Evolutionary conservation across 2,329 filamentous ascomycete species (phyloP).

Genomic region (Aspergillus sp.): DNA sequence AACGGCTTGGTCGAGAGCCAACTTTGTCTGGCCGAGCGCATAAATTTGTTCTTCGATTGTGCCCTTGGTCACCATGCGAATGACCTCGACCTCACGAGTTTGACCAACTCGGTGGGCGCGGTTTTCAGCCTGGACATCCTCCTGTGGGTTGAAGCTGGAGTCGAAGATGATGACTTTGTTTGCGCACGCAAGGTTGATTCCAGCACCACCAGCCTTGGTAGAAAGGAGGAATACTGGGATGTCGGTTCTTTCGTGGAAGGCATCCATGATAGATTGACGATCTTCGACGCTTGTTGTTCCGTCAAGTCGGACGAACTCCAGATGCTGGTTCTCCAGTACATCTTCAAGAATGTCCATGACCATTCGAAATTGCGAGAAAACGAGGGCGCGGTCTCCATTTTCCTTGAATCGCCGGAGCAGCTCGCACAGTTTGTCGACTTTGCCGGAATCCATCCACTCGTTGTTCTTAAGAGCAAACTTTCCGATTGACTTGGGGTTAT

Average conservation of each 20-base stretch:
- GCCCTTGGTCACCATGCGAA: constrained; percentile 73
- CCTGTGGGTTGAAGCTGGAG: constrained; percentile 94
- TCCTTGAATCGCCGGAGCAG: constrained; percentile 71
- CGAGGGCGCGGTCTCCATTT: constrained; percentile 81
- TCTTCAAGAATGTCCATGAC: constrained; percentile 87
- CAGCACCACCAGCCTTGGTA: constrained; percentile 92
- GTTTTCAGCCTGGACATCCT: constrained; percentile 98
- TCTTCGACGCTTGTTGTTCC: constrained; percentile 78
- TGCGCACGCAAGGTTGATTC: constrained; percentile 90
- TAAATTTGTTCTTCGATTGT: constrained; percentile 95
- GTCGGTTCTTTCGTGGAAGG: constrained; percentile 71
- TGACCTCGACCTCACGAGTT: constrained; percentile 83
- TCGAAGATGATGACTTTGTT: constrained; percentile 99
- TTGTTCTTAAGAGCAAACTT: constrained; percentile 59
- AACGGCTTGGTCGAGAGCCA: constrained; percentile 78
- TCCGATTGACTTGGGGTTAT: constrained; percentile 52
- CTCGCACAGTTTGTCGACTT: constrained; percentile 76
- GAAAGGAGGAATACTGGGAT: constrained; percentile 92
- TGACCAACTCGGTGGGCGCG: constrained; percentile 93
- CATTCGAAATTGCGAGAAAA: constrained; percentile 92
- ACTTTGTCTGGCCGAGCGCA: constrained; percentile 85
- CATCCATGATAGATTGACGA: constrained; percentile 83
- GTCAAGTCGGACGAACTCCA: constrained; percentile 82
- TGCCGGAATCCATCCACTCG: constrained; percentile 75
- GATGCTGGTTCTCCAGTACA: constrained; percentile 69